These are phyloP conservation scores for Pleurozium schreberi DNA, from an alignment of 225 moss, liverwort and hornwort genomes.

Conservation along the genomic window DNA sequence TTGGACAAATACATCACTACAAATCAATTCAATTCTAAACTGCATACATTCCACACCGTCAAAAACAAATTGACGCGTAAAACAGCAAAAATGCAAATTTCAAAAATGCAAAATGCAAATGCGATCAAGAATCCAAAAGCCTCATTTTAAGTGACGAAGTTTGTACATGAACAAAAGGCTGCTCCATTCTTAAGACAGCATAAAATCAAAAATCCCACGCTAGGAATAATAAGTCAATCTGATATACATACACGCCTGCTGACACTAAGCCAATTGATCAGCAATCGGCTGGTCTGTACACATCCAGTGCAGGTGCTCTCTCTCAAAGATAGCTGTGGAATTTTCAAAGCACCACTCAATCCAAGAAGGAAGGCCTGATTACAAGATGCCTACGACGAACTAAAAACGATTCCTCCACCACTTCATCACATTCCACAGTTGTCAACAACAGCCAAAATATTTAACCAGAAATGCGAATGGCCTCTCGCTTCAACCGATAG, in stretches of 20 bases:
- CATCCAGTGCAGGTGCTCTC: background rate
- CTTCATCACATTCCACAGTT: background rate
- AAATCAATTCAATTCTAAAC: background rate
- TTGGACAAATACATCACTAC: background rate
- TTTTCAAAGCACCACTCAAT: background rate
- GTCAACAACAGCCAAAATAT: too few relatives aligned
- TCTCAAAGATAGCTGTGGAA: background rate
- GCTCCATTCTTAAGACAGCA: background rate
- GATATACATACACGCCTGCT: background rate
- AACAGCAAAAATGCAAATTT: too few relatives aligned
- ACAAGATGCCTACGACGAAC: background rate
- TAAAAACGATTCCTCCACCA: background rate
- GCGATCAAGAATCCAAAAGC: background rate
- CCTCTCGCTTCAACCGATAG: conserved; percentile 36
- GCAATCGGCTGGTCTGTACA: background rate
- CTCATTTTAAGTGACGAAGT: background rate
- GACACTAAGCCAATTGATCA: background rate
- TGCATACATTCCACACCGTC: background rate
- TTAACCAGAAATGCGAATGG: conserved; percentile 39
- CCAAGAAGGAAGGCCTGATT: background rate
- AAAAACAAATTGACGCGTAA: background rate
- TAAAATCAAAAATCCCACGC: background rate
- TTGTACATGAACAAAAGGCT: background rate
- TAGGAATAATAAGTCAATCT: background rate
- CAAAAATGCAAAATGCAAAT: too few relatives aligned